A percentile compares a stretch with the other conserved stretches of the same genome.
phyloP scores from a whole-genome alignment of 1,284 basidiomycete genomes.

The Leccinum olivaceoglutinosum region DNA sequence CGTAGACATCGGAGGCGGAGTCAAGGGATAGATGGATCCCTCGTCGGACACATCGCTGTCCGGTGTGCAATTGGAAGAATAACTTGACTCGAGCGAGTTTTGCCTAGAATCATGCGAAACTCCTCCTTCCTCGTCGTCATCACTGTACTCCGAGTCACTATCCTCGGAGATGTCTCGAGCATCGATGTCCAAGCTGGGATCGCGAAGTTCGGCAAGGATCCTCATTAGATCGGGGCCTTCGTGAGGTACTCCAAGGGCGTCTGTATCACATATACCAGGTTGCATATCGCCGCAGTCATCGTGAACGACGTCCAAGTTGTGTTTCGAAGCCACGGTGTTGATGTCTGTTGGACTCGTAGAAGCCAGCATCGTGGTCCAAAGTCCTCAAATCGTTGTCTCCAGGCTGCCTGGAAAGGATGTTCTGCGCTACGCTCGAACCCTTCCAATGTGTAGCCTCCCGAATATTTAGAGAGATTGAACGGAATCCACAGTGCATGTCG shows the following conservation, averaged over 20 bases:
- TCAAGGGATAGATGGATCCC: slow-evolving; percentile 13
- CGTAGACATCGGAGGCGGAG: slow-evolving; percentile 4
- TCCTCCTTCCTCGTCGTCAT: background rate
- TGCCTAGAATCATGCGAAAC: background rate
- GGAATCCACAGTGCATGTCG: too few relatives aligned
- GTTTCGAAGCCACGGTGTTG: background rate
- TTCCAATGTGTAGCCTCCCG: background rate
- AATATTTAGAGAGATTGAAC: background rate
- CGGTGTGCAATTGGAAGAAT: background rate
- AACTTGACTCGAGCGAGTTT: slow-evolving; percentile 1
- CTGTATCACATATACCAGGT: background rate
- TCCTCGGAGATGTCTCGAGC: slow-evolving; percentile 12
- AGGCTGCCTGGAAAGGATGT: background rate
- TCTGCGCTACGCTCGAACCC: background rate
- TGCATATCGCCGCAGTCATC: background rate
- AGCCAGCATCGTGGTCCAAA: background rate
- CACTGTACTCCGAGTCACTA: slow-evolving; percentile 2
- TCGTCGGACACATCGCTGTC: slow-evolving; percentile 5
- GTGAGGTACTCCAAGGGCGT: background rate
- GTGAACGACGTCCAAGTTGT: background rate
- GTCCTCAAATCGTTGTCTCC: background rate
- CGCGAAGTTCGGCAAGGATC: slow-evolving; percentile 18
- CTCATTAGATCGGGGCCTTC: slow-evolving; percentile 10
- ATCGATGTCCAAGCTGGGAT: slow-evolving; percentile 8
- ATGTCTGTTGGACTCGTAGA: background rate